These are phyloP conservation scores for Citrullus mucosospermus DNA, from an alignment of 306 rosid genomes.

Conservation along the genomic window DNA sequence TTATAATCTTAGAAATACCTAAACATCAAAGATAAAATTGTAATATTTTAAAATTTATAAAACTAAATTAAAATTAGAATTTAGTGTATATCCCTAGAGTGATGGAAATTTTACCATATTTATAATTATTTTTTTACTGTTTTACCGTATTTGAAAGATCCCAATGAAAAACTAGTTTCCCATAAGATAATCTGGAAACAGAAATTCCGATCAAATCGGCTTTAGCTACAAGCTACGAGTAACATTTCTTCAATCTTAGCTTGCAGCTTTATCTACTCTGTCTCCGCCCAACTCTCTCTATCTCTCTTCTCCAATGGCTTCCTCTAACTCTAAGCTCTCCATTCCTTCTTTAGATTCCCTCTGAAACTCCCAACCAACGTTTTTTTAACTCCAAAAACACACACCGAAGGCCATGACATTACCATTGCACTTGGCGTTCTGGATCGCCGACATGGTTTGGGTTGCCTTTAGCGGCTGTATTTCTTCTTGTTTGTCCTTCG, in stretches of 20 bases:
- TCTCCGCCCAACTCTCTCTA: background rate
- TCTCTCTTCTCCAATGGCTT: background rate
- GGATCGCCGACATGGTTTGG: constrained; percentile 71
- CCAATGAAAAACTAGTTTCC: background rate
- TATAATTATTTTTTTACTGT: too few species aligned
- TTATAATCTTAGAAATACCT: too few species aligned
- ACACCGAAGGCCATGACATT: constrained; percentile 35
- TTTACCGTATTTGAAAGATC: too few species aligned
- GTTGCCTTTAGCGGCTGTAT: constrained; percentile 67
- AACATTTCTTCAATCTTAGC: background rate
- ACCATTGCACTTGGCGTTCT: constrained; percentile 45
- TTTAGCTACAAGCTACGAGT: background rate
- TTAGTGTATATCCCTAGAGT: too few species aligned
- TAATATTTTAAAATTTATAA: too few species aligned
- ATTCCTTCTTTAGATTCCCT: background rate
- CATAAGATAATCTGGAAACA: background rate
- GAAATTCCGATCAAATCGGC: background rate
- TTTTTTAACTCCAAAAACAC: background rate
- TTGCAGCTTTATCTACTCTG: background rate
- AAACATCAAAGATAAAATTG: too few species aligned
- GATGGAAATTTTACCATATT: too few species aligned
- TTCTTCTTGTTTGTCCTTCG: constrained; percentile 65
- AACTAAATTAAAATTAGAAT: too few species aligned
- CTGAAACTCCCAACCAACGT: background rate
- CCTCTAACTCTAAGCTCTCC: background rate